These are phyloP conservation scores for Vigna hirtella DNA, from an alignment of 306 rosid genomes.

Conservation along the genomic window DNA sequence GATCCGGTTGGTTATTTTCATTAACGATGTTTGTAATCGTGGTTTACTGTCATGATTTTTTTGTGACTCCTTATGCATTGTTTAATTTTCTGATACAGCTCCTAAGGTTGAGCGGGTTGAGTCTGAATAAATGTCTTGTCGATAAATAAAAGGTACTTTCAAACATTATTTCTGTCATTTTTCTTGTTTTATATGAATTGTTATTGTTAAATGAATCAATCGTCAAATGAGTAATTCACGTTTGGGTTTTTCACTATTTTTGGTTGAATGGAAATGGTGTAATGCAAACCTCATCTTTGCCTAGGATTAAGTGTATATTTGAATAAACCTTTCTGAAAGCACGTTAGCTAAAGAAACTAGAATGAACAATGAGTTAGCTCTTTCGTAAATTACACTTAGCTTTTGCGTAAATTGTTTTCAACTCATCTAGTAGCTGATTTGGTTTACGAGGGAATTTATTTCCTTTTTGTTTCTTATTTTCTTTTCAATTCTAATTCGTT, in stretches of 20 bases:
- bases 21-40: not conserved
- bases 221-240: not conserved
- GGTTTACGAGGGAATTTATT: no score
- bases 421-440: no score
- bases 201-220: slow-evolving; percentile 11
- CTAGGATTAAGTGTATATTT: not conserved
- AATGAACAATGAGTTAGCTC: no score
- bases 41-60: not conserved
- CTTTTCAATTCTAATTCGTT: no score
- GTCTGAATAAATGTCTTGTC: slow-evolving; percentile 54
- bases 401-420: no score
- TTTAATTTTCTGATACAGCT: slow-evolving; percentile 55
- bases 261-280: not conserved
- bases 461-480: no score
- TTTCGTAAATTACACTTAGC: no score
- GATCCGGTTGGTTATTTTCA: not conserved
- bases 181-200: not conserved
- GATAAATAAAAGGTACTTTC: slow-evolving; percentile 51
- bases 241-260: not conserved
- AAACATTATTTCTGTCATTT: not conserved
- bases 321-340: not conserved
- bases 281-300: not conserved
- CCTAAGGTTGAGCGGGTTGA: slow-evolving; percentile 74
- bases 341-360: no score
- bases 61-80: slow-evolving; percentile 23